Evolutionary conservation across 2,329 filamentous ascomycete genomes (phyloP), one percentile per base, ranked within the genome.

Genomic region (Rhynchosporium secalis): DNA sequence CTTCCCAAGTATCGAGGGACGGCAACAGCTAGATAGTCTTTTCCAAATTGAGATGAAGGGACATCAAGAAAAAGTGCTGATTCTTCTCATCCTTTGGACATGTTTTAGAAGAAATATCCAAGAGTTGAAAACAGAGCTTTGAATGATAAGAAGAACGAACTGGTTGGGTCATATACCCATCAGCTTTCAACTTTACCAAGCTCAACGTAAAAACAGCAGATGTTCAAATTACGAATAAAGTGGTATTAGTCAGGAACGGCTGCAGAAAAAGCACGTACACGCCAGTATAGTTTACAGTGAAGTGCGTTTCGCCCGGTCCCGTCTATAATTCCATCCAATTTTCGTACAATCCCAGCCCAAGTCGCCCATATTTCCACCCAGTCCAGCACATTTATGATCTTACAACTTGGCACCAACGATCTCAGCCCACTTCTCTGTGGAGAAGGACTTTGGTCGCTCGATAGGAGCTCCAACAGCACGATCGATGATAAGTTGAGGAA

Each of bases 401-500:
- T 92, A 98, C 80, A 96, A 84, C 83, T 92, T 92, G 76, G 93
- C 92, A 78, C 86, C 86, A 70, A 90, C 88, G 72, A 98, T 87
- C 87, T 98, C 94, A 79, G 91, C 87, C 85, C 92, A 98, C 78
- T 94, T 94, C 76, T 93, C 92, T 65, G 95, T 99, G 78, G 91
- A 96, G 90, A 97, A 99, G 67, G 89, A 94, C 90, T 99, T 99
- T 80, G 95, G 95, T 71, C 95, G 86, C 89, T 99, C 95, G 75
- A 99, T 99, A 72, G 95, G 95, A 72, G 92, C 91, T 77, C 95
- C 95, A 71, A 97, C 86, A 72, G 94, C 95, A 77, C 95, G 94
- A 87, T 99, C 95, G 76, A 99, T 97, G 86, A 99, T 99, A 78
- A 99, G 87, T 86, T 99, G 95, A 74, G 95, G 95, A 75, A 99